Conservation (phyloP, 2,329 filamentous ascomycete genomes). For the Exophiala mesophila region DNA sequence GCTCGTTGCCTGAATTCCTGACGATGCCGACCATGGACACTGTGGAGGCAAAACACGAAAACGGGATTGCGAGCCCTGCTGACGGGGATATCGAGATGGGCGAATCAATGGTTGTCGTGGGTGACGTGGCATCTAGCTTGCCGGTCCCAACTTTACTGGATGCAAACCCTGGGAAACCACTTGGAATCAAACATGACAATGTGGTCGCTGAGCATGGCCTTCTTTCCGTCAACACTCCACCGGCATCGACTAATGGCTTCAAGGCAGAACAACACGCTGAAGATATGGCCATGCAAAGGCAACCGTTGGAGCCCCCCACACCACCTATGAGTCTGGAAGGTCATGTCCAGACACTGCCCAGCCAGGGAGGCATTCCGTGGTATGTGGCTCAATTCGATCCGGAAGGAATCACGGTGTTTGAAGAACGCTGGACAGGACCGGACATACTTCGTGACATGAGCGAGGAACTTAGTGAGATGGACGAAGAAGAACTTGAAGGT, state of each 20-base stretch:
- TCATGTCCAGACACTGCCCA: conserved; percentile 48
- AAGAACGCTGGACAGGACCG: conserved; percentile 67
- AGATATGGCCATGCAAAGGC: conserved; percentile 42
- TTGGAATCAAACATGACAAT: conserved; percentile 8
- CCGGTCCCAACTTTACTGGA: conserved; percentile 1
- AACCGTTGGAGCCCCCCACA: conserved; percentile 32
- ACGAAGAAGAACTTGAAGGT: conserved; percentile 81
- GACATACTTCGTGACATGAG: conserved; percentile 70
- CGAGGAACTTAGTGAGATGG: conserved; percentile 85
- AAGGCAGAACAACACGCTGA: conserved; percentile 29
- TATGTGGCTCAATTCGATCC: conserved; percentile 79
- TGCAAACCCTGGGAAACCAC: not conserved
- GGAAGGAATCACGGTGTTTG: conserved; percentile 70
- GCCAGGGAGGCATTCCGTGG: conserved; percentile 78
- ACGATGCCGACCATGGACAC: conserved; percentile 23
- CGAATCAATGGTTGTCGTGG: conserved; percentile 31
- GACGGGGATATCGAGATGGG: conserved; percentile 35
- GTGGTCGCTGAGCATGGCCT: conserved; percentile 6
- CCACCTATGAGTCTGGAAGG: conserved; percentile 39
- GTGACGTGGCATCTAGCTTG: conserved; percentile 15
- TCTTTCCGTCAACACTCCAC: conserved; percentile 23
- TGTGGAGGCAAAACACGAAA: conserved; percentile 31
- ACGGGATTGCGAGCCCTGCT: conserved; percentile 17
- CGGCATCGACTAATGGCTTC: conserved; percentile 27
- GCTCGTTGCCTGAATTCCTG: conserved; percentile 39